These are phyloP conservation scores for Backusella sp. DNA, from an alignment of 192 early-diverging fungal species.

Conservation along the genomic window DNA sequence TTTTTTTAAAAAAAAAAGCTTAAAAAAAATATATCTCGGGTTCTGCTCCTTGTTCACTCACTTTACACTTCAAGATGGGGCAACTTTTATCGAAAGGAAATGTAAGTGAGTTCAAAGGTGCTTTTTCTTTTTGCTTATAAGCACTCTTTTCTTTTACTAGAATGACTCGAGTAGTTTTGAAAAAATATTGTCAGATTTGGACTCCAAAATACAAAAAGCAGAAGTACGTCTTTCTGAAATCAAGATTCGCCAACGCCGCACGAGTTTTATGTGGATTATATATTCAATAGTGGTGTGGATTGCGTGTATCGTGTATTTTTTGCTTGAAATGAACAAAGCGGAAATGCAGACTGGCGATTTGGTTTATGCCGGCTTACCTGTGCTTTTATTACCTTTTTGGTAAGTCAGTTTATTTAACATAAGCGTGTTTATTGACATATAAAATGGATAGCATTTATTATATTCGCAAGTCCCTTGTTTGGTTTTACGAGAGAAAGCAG, in stretches of 20 bases:
- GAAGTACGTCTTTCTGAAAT: conserved; percentile 66
- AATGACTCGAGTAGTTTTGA: conserved; percentile 36
- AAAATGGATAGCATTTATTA: conserved; percentile 15
- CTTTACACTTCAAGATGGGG: not conserved
- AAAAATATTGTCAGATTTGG: conserved; percentile 59
- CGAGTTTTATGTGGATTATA: conserved; percentile 53
- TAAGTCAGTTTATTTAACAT: conserved; percentile 16
- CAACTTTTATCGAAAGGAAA: not conserved
- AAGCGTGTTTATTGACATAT: not conserved
- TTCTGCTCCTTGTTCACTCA: not conserved
- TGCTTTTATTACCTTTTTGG: conserved; percentile 29
- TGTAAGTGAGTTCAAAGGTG: not conserved
- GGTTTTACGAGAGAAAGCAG: conserved; percentile 51
- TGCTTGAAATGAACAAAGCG: conserved; percentile 26
- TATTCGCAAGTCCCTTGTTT: conserved; percentile 38
- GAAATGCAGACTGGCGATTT: not conserved
- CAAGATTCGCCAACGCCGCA: conserved; percentile 57
- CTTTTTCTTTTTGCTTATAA: not conserved
- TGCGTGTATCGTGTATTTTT: conserved; percentile 48
- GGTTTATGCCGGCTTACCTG: not conserved
- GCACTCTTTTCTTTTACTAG: not conserved
- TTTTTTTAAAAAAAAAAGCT: not conserved
- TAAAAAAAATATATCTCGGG: not conserved
- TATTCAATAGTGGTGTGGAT: conserved; percentile 60
- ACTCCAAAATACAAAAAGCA: conserved; percentile 60